Evolutionary conservation across 179 eudicot species (phyloP), one percentile per base, ranked within the genome.

Genomic region (Silene noctiflora): DNA sequence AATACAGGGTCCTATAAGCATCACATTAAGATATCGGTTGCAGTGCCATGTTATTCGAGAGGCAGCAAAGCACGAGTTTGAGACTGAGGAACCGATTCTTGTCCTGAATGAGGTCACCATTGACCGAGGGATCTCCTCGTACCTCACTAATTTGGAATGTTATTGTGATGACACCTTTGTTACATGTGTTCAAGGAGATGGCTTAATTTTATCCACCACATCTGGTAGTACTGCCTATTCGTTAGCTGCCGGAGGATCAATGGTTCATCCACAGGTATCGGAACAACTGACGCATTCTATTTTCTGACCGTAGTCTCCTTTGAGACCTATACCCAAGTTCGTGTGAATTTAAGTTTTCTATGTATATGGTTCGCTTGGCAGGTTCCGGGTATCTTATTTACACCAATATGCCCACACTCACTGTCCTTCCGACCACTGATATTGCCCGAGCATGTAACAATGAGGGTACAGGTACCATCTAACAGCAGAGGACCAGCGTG

Each of bases 181-280:
- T 73, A 95, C 99, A 2, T 81, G 89, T 16, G 98, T 95, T 29
- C 99, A 95, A 90, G 99, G 99, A 46, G 99, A 95, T 74, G 99
- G 99, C 25, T 81, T 95, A 74, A 95, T 95, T 51, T 80, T 95
- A 79, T 91, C 98, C 51, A 95, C 98, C 20, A 89, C 97, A 27
- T 92, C 98, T 76, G 98, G 98, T 55, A 94, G 98, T 81, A 94
- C 98, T 31, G 98, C 98, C 9, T 94, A 94, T 85, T 94, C 98
- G 70, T 85, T 94, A 73, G 98, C 98, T 11, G 98, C 98, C 74
- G 98, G 98, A 67, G 98, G 98, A 72, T 94, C 98, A n/a, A 91
- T 94, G 97, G 98, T 94, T 75, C 98, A 94, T 83, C 98, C 98
- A 67, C 97, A 92, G 94, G 98, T 91, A 82, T 64, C 42, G 1